A percentile compares a stretch with the other conserved stretches of the same genome.
Conservation (phyloP, 139 green algal species). For the Ostreobium quekettii region DNA sequence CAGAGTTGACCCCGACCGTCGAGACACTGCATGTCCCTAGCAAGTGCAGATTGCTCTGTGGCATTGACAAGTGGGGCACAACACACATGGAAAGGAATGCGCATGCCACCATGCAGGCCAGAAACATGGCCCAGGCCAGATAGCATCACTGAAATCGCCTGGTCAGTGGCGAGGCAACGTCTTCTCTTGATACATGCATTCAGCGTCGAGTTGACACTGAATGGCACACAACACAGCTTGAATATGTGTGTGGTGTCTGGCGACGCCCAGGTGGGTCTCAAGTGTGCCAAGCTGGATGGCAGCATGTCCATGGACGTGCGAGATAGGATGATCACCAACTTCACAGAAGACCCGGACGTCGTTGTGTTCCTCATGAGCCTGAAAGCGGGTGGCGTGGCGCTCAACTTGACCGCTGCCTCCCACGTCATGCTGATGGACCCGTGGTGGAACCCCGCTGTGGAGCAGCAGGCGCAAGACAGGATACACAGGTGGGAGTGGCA, state of each 20-base stretch:
- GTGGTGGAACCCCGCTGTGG: constrained; percentile 70
- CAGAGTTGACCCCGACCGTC: too few species aligned
- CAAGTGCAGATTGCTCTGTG: too few species aligned
- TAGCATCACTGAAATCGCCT: too few species aligned
- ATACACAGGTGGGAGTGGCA: constrained; percentile 16
- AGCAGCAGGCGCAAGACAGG: constrained; percentile 44
- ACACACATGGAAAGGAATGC: too few species aligned
- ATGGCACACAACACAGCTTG: too few species aligned
- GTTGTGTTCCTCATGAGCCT: constrained; percentile 75
- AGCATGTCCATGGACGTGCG: constrained; percentile 68
- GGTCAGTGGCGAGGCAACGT: too few species aligned
- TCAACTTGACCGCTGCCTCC: constrained; percentile 77
- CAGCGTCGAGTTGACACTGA: too few species aligned
- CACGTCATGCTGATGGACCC: constrained; percentile 62
- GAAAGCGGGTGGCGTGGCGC: constrained; percentile 71
- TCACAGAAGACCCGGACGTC: constrained; percentile 64
- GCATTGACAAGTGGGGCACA: too few species aligned
- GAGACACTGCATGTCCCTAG: too few species aligned
- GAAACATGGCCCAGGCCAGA: too few species aligned
- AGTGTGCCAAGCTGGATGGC: constrained; percentile 72
- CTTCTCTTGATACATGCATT: too few species aligned
- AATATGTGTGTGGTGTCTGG: not conserved
- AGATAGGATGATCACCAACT: constrained; percentile 61
- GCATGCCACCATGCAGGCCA: too few species aligned
- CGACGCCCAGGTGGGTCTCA: constrained; percentile 53